phyloP scores from a whole-genome alignment of 2,329 filamentous ascomycete species.

The Aaosphaeria pasadenensis region DNA sequence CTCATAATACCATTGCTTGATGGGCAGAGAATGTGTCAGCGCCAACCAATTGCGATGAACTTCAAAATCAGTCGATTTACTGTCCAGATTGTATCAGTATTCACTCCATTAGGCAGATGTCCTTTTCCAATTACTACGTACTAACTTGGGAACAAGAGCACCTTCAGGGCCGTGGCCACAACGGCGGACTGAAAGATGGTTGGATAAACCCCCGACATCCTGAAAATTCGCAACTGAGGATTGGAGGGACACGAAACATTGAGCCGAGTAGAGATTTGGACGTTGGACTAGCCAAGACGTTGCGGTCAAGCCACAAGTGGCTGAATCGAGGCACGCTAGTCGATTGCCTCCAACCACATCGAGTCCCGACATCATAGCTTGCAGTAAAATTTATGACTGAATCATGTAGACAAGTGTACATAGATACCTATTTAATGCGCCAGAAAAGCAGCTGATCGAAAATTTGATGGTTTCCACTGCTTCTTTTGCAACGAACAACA shows the following conservation, averaged over 20 bases:
- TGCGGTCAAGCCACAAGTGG: too few relatives aligned
- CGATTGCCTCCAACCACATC: too few relatives aligned
- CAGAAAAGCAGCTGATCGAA: too few relatives aligned
- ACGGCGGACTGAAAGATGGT: constrained; percentile 86
- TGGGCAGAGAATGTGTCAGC: constrained; percentile 83
- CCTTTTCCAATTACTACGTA: constrained; percentile 49
- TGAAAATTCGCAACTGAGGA: constrained; percentile 15
- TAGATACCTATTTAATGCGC: too few relatives aligned
- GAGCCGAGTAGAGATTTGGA: neutral
- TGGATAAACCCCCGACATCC: constrained; percentile 79
- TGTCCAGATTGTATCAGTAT: constrained; percentile 38
- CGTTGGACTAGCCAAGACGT: too few relatives aligned
- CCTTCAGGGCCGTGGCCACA: constrained; percentile 82
- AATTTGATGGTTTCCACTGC: too few relatives aligned
- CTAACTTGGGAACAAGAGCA: constrained; percentile 93
- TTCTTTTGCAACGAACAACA: too few relatives aligned
- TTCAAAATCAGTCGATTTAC: constrained; percentile 98
- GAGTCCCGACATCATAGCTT: too few relatives aligned
- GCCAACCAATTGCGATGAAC: constrained; percentile 99
- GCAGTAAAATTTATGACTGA: too few relatives aligned
- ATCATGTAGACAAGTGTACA: too few relatives aligned
- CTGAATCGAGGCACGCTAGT: too few relatives aligned
- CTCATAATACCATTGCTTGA: constrained; percentile 93
- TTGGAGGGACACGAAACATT: constrained; percentile 12
- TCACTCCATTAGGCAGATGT: neutral